phyloP scores from a whole-genome alignment of 495 filamentous ascomycete genomes.

The Antarctomyces pellizariae region DNA sequence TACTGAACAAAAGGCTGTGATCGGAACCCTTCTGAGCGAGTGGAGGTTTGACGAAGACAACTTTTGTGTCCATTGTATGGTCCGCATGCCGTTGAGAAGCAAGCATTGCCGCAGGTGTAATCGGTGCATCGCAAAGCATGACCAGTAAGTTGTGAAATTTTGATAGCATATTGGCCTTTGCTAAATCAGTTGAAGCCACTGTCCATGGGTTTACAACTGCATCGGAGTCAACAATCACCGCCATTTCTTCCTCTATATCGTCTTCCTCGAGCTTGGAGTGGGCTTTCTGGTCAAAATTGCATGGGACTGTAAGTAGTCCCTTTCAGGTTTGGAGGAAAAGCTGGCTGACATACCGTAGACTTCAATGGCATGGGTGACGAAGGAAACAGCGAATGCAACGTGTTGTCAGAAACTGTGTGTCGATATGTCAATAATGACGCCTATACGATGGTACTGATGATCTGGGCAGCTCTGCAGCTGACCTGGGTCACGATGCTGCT shows the following conservation, averaged over 20 bases:
- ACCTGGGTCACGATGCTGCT: constrained; percentile 93
- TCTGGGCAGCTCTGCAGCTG: constrained; percentile 65
- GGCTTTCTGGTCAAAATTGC: constrained; percentile 25
- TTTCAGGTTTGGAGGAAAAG: background rate
- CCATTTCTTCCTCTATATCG: constrained; percentile 79
- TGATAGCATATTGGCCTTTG: constrained; percentile 4
- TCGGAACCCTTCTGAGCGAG: constrained; percentile 56
- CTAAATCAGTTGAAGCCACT: constrained; percentile 48
- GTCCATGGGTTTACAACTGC: constrained; percentile 95
- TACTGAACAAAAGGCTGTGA: constrained; percentile 64
- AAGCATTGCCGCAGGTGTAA: constrained; percentile 85
- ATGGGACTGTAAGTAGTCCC: constrained; percentile 25
- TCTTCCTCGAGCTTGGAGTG: constrained; percentile 54
- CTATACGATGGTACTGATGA: constrained; percentile 51
- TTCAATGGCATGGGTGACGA: constrained; percentile 5
- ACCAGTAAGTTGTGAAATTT: constrained; percentile 44
- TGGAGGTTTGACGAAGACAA: constrained; percentile 88
- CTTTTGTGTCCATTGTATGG: constrained; percentile 87
- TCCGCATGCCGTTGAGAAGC: constrained; percentile 69
- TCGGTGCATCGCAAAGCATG: constrained; percentile 87
- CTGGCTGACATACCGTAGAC: constrained; percentile 6
- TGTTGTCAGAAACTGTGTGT: constrained; percentile 56
- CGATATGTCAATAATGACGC: constrained; percentile 50
- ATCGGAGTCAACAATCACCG: constrained; percentile 84
- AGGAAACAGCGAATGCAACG: constrained; percentile 32